Evolutionary conservation across 306 rosid genomes (phyloP).

Genomic region (Comarum palustre): DNA sequence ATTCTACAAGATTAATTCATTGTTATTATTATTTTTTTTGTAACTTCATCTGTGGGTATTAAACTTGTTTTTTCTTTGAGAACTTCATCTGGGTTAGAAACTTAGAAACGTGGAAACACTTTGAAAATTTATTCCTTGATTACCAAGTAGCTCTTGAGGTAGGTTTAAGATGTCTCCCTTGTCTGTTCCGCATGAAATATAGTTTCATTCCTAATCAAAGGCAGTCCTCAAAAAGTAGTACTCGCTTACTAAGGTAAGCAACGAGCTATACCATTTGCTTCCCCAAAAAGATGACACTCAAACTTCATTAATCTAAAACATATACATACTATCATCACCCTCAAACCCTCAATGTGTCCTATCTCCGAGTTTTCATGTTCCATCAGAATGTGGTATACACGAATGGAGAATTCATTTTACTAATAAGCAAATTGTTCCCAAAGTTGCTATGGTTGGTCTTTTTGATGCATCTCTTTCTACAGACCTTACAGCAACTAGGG

Average conservation of each 20-base stretch:
- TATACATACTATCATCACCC: neutral
- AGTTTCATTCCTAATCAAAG: neutral
- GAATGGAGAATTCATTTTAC: neutral
- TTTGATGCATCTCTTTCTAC: slow-evolving; percentile 84
- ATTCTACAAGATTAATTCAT: too few species aligned
- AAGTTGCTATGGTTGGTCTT: slow-evolving; percentile 77
- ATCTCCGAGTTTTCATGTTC: neutral
- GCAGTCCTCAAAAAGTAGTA: neutral
- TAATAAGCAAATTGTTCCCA: too few species aligned
- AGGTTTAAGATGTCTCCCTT: neutral
- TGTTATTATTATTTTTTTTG: too few species aligned
- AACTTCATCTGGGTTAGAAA: neutral
- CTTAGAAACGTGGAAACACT: neutral
- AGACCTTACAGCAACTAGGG: slow-evolving; percentile 60
- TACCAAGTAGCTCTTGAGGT: neutral
- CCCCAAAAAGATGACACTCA: neutral
- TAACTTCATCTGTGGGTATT: too few species aligned
- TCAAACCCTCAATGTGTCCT: neutral
- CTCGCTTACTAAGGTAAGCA: neutral
- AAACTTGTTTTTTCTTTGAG: neutral
- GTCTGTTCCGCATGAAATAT: neutral
- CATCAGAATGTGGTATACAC: neutral
- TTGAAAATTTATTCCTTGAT: too few species aligned
- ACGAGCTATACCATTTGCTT: neutral
- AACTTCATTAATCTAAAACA: neutral